Evolutionary conservation across 163 green algal species (phyloP).

Genomic region (Chlorella variabilis): DNA sequence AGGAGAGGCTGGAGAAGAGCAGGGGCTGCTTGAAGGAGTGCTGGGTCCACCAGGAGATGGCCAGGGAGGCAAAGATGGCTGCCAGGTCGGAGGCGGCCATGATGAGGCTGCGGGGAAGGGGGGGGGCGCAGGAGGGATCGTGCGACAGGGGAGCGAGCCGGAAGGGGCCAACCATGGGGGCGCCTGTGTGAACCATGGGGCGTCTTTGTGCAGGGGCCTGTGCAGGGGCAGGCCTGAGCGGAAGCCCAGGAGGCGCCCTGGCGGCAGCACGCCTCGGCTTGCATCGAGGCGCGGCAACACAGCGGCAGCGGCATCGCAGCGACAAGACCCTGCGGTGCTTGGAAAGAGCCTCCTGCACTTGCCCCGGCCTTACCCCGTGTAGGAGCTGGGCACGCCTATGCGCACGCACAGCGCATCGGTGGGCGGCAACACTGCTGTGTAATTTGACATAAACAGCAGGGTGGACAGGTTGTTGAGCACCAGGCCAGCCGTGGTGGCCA

Average conservation of each 20-base stretch:
- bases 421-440: constrained; percentile 30
- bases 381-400: constrained; percentile 8
- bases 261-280: no score
- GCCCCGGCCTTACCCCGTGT: constrained; percentile 8
- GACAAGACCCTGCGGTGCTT: no score
- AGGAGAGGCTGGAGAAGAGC: neutral
- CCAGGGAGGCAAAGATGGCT: constrained; percentile 11
- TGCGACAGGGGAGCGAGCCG: neutral
- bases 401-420: constrained; percentile 34
- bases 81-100: constrained; percentile 29
- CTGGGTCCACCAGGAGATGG: constrained; percentile 35
- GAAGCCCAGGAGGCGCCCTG: no score
- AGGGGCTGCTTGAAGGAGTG: constrained; percentile 29
- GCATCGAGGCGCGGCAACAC: no score
- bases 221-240: no score
- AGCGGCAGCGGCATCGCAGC: no score
- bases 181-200: neutral
- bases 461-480: constrained; percentile 38
- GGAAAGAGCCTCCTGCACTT: no score
- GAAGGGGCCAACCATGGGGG: neutral
- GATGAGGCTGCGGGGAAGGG: constrained; percentile 10
- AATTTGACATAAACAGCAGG: constrained; percentile 26
- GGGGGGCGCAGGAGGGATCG: neutral
- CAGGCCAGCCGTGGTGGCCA: constrained; percentile 19
- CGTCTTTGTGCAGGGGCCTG: no score